Evolutionary conservation across 139 green algal species (phyloP), one percentile per base, ranked within the genome.

Genomic region (Mychonastes homosphaera): DNA sequence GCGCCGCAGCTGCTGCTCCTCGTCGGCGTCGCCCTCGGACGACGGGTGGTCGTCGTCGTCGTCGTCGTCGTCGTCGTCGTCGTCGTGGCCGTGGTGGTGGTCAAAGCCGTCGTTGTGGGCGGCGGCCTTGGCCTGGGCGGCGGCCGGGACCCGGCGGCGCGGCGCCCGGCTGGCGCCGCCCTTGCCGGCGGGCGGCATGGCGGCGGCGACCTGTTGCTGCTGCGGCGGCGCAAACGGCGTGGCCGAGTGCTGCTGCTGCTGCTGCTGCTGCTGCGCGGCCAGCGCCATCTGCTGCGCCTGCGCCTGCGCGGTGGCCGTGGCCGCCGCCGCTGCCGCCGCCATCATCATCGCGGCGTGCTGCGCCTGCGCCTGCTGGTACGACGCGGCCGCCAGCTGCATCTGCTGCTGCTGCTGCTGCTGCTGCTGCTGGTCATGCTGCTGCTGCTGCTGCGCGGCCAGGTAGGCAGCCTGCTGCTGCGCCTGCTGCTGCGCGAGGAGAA

Each of bases 191-290:
- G 30, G 27, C 10, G 52, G 19, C 55, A 53, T 54, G 7, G 56
- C 19, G 30, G 54, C n/a, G 30, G 54, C 43, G 43, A 46, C 34
- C 15, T 63, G 27, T 6, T 46, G 45, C 19, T 63, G 56, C 56
- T 54, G 26, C 40, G 51, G 55, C 18, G 23, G 24, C 24, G 43
- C 9, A 28, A 62, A 0, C 10, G 48, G 26, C 9, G 48, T 38
- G 4, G 35, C 32, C 18, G 4, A 29, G 2, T 28, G 43, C 12
- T 13, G 28, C 23, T 12, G 27, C 2, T 35, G 43, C 43, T 27
- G 43, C 43, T 27, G 13, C 43, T 55, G 43, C 23, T 55, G 43
- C n/a, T 55, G 41, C 39, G 35, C 30, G 23, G 50, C 29, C 18
- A 24, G 26, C 39, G 46, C 28, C 27, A 50, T 39, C 28, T 53